Percentiles rank a stretch among this genome's conserved stretches.
Conservation (phyloP, 78 protist genomes). For the Dictyostelium brefeldianum region DNA sequence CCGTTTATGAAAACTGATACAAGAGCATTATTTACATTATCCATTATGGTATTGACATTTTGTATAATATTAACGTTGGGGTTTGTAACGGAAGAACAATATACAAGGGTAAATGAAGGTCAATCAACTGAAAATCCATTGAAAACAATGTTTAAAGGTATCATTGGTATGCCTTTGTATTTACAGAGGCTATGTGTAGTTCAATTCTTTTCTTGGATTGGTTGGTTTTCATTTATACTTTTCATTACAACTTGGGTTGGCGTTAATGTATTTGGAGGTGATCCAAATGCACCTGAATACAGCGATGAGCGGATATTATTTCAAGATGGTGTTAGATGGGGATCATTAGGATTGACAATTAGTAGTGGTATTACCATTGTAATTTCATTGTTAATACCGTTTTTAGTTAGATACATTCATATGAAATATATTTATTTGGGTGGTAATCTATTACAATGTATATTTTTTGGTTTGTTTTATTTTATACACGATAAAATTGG, state of each 20-base stretch:
- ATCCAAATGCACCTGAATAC: constrained; percentile 77
- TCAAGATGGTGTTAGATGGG: constrained; percentile 70
- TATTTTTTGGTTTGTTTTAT: constrained; percentile 36
- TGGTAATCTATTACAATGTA: constrained; percentile 31
- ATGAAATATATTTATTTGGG: constrained; percentile 28
- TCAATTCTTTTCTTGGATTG: constrained; percentile 86
- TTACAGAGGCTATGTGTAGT: constrained; percentile 57
- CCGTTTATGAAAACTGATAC: constrained; percentile 74
- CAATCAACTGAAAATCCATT: constrained; percentile 45
- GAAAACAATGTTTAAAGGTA: constrained; percentile 28
- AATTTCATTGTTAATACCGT: constrained; percentile 32
- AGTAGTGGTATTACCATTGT: constrained; percentile 35
- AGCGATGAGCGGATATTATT: background rate
- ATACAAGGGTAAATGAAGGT: background rate
- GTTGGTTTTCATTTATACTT: constrained; percentile 81
- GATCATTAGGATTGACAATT: constrained; percentile 62
- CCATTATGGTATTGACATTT: constrained; percentile 43
- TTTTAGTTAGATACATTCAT: constrained; percentile 7
- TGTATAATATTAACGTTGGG: constrained; percentile 46
- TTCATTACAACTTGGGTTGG: constrained; percentile 86
- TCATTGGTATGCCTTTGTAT: constrained; percentile 51
- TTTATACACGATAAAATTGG: background rate
- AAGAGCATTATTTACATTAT: constrained; percentile 59
- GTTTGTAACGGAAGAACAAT: constrained; percentile 22
- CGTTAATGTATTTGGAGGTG: constrained; percentile 59